Base-by-base conservation (phyloP, 164 flowering plant genomes). In the Vitis vinifera region DNA sequence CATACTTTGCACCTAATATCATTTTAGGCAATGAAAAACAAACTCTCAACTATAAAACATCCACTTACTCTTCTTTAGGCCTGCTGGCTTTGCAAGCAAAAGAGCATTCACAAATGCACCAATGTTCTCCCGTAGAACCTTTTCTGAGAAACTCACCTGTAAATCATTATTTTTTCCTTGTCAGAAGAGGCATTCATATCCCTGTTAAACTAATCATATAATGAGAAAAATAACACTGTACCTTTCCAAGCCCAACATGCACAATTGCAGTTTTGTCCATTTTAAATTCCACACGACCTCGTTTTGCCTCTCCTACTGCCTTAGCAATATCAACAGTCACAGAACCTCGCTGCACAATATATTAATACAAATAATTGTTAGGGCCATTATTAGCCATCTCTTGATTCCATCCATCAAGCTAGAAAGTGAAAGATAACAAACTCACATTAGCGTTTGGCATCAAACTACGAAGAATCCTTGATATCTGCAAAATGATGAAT, bases 181-280 rank as follows among this genome's bases (percentile, higher is more conserved):
- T 72, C 52, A 75, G 76, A 55, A 55, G 51, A 8, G 27, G 12
- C 16, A 17, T 37, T 63, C 64, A 55, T 19, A 68, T 62, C 12
- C 13, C 10, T 19, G 11, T 14, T 3, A 62, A 17, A 69, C 11
- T 23, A 59, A 19, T 60, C 44, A n/a, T 47, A 17, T 10, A n/a
- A 37, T 15, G 6, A 5, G 58, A 19, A 19, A 66, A 47, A 66
- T 37, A 61, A n/a, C 19, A 9, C 17, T 37, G 47, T 79, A 95
- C 98, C 99, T 95, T 93, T 62, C 99, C 99, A 68, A 95, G 86
- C 55, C 93, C 95, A 8, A 81, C 92, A 78, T 93, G 99, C 55
- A 95, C 97, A 75, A 87, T 93, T 30, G 97, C 88, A 70, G 93
- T 79, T 79, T 90, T 91, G 80, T 95, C 97, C 86, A 90, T 86